A percentile compares a stretch with the other conserved stretches of the same genome.
phyloP scores from a whole-genome alignment of 208 protist genomes.

The Trypanosoma theileri region DNA sequence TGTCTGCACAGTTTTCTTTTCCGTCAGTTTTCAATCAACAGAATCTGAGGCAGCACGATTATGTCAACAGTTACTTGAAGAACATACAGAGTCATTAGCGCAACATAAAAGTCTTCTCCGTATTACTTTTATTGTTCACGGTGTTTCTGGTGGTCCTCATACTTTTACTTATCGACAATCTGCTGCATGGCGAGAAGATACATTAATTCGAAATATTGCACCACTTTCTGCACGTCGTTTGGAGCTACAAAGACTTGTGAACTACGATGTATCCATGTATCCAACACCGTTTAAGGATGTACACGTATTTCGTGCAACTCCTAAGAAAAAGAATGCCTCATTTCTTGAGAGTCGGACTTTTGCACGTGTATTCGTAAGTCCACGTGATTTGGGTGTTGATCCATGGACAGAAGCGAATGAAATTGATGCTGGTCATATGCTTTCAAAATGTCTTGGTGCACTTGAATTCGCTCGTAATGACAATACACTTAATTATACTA shows the following conservation, averaged over 20 bases:
- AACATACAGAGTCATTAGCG: constrained; percentile 33
- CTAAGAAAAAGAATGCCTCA: constrained; percentile 54
- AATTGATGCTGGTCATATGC: constrained; percentile 77
- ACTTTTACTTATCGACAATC: constrained; percentile 92
- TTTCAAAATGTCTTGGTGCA: constrained; percentile 71
- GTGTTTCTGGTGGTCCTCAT: constrained; percentile 67
- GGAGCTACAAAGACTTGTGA: constrained; percentile 91
- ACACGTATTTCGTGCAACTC: constrained; percentile 88
- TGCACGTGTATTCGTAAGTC: constrained; percentile 88
- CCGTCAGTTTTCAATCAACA: constrained; percentile 45
- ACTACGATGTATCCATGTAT: constrained; percentile 92
- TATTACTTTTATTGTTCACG: constrained; percentile 75
- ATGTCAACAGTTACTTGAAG: constrained; percentile 51
- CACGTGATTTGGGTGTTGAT: constrained; percentile 79
- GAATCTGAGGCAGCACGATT: constrained; percentile 44
- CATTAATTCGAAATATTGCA: constrained; percentile 93
- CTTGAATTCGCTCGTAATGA: constrained; percentile 78
- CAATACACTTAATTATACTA: constrained; percentile 56
- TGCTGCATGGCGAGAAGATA: constrained; percentile 75
- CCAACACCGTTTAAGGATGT: constrained; percentile 85
- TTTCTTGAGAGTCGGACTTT: constrained; percentile 92
- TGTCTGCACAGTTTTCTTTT: constrained; percentile 65
- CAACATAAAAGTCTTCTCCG: constrained; percentile 38
- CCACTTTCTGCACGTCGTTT: constrained; percentile 94
- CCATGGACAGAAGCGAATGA: constrained; percentile 72